Conservation (phyloP, 2,329 filamentous ascomycete genomes). For the Mariannaea elegans region DNA sequence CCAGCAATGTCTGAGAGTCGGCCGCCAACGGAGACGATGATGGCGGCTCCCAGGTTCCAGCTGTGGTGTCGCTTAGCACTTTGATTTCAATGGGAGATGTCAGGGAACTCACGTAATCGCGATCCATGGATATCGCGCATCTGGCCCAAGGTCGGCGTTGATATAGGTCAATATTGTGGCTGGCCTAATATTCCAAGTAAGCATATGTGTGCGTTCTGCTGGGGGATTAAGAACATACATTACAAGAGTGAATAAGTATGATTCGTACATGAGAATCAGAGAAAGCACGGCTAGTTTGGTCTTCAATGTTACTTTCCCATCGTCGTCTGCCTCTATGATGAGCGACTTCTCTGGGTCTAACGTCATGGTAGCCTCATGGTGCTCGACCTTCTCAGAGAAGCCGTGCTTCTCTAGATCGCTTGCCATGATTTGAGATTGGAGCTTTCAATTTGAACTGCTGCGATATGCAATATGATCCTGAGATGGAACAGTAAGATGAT, state of each 20-base stretch:
- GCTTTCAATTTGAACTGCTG: neutral
- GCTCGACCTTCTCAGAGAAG: slow-evolving; percentile 6
- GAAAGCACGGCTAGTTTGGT: slow-evolving; percentile 31
- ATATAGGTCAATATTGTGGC: slow-evolving; percentile 44
- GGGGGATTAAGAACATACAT: slow-evolving; percentile 19
- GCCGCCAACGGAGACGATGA: slow-evolving; percentile 44
- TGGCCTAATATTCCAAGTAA: slow-evolving; percentile 27
- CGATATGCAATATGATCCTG: too few relatives aligned
- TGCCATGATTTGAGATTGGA: neutral
- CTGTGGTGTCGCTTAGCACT: neutral
- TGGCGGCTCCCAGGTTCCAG: slow-evolving; percentile 41
- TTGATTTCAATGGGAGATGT: neutral
- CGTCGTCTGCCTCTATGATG: slow-evolving; percentile 5
- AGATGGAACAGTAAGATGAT: neutral
- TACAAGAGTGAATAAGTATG: slow-evolving; percentile 31
- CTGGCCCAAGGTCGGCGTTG: slow-evolving; percentile 46
- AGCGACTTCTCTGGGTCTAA: slow-evolving; percentile 13
- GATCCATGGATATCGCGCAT: slow-evolving; percentile 46
- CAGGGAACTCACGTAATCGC: slow-evolving; percentile 32
- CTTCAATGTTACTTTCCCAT: slow-evolving; percentile 28
- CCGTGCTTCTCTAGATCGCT: slow-evolving; percentile 6
- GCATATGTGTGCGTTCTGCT: neutral
- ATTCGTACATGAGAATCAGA: slow-evolving; percentile 32
- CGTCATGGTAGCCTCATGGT: slow-evolving; percentile 4
- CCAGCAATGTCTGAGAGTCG: slow-evolving; percentile 51